These are phyloP conservation scores for Tolypocladium paradoxum DNA, from an alignment of 2,329 filamentous ascomycete species.

Conservation along the genomic window DNA sequence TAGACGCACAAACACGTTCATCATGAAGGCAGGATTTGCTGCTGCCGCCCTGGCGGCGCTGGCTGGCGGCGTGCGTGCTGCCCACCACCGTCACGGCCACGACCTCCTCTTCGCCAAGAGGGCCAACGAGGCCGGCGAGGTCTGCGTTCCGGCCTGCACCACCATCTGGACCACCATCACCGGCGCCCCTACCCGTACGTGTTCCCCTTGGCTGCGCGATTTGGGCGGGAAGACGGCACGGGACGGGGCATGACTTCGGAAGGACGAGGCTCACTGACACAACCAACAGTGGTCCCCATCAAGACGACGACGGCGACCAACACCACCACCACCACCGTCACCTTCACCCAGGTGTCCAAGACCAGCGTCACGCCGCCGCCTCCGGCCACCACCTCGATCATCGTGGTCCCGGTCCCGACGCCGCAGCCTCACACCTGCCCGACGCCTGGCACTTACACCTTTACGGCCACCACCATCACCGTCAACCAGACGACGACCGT, in stretches of 20 bases:
- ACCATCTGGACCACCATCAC: conserved; percentile 64
- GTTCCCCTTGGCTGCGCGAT: neutral
- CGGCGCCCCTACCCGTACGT: conserved; percentile 55
- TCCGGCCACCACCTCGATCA: conserved; percentile 28
- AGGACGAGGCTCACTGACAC: too few species aligned
- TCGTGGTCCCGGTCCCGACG: conserved; percentile 39
- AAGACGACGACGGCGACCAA: conserved; percentile 13
- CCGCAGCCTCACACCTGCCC: conserved; percentile 43
- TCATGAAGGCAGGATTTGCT: conserved; percentile 65
- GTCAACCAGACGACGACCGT: conserved; percentile 58
- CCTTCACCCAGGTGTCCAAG: conserved; percentile 3
- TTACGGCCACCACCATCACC: conserved; percentile 61
- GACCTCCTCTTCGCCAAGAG: conserved; percentile 48
- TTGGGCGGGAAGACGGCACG: neutral
- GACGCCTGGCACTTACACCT: conserved; percentile 63
- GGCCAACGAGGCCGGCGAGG: conserved; percentile 25
- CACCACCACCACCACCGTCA: conserved; percentile 9
- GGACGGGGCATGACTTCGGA: too few species aligned
- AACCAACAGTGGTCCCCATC: conserved; percentile 24
- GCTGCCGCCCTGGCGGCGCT: conserved; percentile 53
- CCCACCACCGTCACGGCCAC: conserved; percentile 53
- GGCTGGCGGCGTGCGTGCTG: conserved; percentile 44
- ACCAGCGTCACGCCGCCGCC: conserved; percentile 7
- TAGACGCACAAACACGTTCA: conserved; percentile 20
- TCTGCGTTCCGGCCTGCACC: conserved; percentile 55